Percentiles rank a stretch among this genome's conserved stretches.
Conservation (phyloP, 805 yeast species). For the Brettanomyces naardenensis region DNA sequence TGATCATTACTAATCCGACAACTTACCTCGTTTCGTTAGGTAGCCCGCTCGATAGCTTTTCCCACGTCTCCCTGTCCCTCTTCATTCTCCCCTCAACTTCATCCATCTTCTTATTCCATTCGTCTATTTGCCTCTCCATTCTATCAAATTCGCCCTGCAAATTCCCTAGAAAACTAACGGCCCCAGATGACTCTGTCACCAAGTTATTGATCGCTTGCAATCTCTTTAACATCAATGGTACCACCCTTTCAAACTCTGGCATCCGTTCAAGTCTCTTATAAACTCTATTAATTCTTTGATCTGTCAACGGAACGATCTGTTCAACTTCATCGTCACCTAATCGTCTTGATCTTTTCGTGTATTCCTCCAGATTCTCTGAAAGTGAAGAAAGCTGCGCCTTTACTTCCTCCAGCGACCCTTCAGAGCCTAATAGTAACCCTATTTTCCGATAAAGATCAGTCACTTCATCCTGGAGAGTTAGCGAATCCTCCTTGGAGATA, state of each 20-base stretch:
- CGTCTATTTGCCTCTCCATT: constrained; percentile 11
- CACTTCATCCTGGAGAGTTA: constrained; percentile 17
- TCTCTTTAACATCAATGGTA: constrained; percentile 13
- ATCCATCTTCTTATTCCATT: constrained; percentile 19
- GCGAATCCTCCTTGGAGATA: not conserved
- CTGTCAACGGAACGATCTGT: constrained; percentile 9
- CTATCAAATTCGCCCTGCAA: constrained; percentile 11
- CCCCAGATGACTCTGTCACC: constrained; percentile 4
- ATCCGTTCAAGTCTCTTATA: constrained; percentile 13
- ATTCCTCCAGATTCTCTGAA: constrained; percentile 5
- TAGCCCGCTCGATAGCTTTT: too few species aligned
- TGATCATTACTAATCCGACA: constrained; percentile 10
- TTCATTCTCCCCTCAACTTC: constrained; percentile 12
- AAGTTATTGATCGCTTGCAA: constrained; percentile 14
- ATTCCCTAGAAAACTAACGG: constrained; percentile 9
- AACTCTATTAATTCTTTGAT: constrained; percentile 13
- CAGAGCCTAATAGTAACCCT: constrained; percentile 14
- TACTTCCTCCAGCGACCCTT: constrained; percentile 9
- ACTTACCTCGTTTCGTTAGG: too few species aligned
- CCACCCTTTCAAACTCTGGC: constrained; percentile 12
- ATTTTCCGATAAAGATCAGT: constrained; percentile 20
- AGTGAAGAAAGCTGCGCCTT: constrained; percentile 10
- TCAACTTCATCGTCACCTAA: constrained; percentile 6
- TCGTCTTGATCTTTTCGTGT: constrained; percentile 7
- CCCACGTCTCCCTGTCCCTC: constrained; percentile 7